Evolutionary conservation across 345 rosid species (phyloP), one percentile per base, ranked within the genome.

Genomic region (Arabidopsis suecica): DNA sequence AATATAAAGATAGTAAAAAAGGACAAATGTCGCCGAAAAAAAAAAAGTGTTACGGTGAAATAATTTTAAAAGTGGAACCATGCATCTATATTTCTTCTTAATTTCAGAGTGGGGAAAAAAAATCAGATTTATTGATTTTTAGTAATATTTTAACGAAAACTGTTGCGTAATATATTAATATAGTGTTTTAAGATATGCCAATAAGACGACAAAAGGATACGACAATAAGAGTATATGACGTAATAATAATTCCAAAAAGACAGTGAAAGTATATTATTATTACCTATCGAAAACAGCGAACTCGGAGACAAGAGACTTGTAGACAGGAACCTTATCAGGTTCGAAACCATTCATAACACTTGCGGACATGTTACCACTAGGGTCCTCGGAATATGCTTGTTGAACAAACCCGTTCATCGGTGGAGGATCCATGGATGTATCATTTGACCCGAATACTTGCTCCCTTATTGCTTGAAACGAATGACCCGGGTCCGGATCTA

Each of bases 401-500:
- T 94, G 97, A 23, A 88, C 96, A 30, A 94, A 94, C 32, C 98
- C 97, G 32, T 88, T 84, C 98, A 94, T 94, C 10, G 89, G 89
- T 3, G 96, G 88, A 16, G 88, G 91, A 69, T 86, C 73, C 37
- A 71, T 60, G 0, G 89, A 76, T n/a, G 89, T 88, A 44, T 91
- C 82, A 53, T 83, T 67, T 0, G 90, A 87, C 76, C 98, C 96
- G 73, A 91, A 91, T 28, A 94, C 84, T 79, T 94, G 97, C 74
- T 94, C 93, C 66, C 93, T 73, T 47, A 88, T 91, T 22, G 96
- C 98, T 62, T 94, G 96, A 40, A 94, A 94, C 1, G 98, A 94
- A 83, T 91, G 98, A 8, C 97, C 98, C 0, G 96, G 98, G 75
- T 94, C 97, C 1, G 98, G 96, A 79, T 94, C 98, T 9, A 91